Evolutionary conservation across 2,329 filamentous ascomycete species (phyloP).

Genomic region (Karstenula rhodostoma): DNA sequence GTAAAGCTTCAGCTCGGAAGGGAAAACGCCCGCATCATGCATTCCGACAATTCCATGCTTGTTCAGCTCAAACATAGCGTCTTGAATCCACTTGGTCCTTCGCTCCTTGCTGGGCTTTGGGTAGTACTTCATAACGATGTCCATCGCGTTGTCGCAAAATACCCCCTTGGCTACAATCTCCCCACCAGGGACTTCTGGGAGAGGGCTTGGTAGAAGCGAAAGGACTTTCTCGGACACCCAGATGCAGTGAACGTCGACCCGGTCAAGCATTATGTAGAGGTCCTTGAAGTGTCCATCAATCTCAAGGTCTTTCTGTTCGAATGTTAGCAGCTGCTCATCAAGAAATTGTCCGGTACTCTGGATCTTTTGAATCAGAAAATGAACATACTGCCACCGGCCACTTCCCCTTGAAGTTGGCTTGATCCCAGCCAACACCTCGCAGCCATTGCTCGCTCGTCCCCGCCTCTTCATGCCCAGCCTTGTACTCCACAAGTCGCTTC

Average conservation of each 20-base stretch:
- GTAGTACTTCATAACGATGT: conserved; percentile 65
- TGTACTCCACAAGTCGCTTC: conserved; percentile 61
- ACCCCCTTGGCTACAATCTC: conserved; percentile 73
- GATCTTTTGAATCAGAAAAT: conserved; percentile 1
- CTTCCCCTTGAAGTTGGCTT: conserved; percentile 67
- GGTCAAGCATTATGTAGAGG: conserved; percentile 73
- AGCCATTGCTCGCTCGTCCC: conserved; percentile 68
- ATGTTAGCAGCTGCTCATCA: conserved; percentile 6
- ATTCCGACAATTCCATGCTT: conserved; percentile 72
- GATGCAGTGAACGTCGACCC: conserved; percentile 74
- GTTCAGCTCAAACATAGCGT: conserved; percentile 70
- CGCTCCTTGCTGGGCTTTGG: conserved; percentile 63
- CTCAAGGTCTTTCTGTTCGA: conserved; percentile 63
- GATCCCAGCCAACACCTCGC: conserved; percentile 75
- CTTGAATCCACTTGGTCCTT: conserved; percentile 64
- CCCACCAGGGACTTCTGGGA: conserved; percentile 66
- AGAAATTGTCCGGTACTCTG: not conserved
- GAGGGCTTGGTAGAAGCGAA: conserved; percentile 62
- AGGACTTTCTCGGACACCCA: conserved; percentile 74
- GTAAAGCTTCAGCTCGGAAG: conserved; percentile 64
- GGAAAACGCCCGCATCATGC: conserved; percentile 71
- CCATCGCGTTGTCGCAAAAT: conserved; percentile 78
- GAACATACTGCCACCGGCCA: conserved; percentile 69
- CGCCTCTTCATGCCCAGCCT: conserved; percentile 58
- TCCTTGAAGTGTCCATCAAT: conserved; percentile 61